Evolutionary conservation across 2,329 filamentous ascomycete genomes (phyloP).

Genomic region (Tolypocladium inflatum): DNA sequence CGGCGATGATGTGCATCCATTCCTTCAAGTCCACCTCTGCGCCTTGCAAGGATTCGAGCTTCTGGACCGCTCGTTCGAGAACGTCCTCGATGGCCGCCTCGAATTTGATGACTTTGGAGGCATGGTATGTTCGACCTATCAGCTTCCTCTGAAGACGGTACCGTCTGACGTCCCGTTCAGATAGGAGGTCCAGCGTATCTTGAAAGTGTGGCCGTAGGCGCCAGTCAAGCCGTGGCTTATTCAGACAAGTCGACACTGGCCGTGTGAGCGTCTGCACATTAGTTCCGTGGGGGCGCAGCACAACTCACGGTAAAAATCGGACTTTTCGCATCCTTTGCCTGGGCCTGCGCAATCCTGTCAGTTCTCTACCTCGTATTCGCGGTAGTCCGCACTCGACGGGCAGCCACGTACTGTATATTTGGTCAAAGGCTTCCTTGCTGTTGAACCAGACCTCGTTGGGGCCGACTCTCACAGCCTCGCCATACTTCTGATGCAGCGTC

Average conservation of each 20-base stretch:
- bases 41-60: conserved; percentile 25
- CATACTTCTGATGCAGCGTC: conserved; percentile 36
- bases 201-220: conserved; percentile 21
- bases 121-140: conserved; percentile 38
- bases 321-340: conserved; percentile 39
- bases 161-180: conserved; percentile 34
- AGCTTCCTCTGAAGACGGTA: conserved; percentile 40
- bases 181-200: conserved; percentile 41
- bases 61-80: conserved; percentile 22
- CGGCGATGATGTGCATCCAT: conserved; percentile 47
- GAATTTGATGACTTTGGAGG: conserved; percentile 30
- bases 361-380: neutral
- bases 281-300: neutral
- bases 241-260: conserved; percentile 35
- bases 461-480: conserved; percentile 40
- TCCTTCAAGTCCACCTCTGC: conserved; percentile 36
- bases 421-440: conserved; percentile 34
- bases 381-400: neutral
- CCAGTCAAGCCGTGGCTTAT: conserved; percentile 32
- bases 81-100: conserved; percentile 31
- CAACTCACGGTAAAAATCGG: conserved; percentile 39
- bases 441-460: conserved; percentile 46
- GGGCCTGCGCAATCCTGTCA: conserved; percentile 23
- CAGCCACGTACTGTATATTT: conserved; percentile 33
- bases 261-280: neutral